Evolutionary conservation across 2,329 filamentous ascomycete genomes (phyloP), one percentile per base, ranked within the genome.

Genomic region (Aciculosporium take): DNA sequence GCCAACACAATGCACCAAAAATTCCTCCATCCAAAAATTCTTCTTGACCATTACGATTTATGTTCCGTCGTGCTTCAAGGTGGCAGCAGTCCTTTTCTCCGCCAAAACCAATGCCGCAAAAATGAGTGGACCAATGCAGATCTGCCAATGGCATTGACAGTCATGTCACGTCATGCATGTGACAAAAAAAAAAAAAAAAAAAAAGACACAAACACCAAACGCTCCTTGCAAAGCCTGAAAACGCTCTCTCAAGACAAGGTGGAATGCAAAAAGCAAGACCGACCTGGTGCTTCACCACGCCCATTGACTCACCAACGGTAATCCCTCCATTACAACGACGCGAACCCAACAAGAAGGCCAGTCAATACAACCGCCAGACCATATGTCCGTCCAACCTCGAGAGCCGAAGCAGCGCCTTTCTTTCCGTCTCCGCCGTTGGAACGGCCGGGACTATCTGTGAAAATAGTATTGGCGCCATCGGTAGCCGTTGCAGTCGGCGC

Each of bases 301-400:
- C n/a, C n/a, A n/a, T n/a, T n/a, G n/a, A n/a, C n/a, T n/a, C n/a
- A n/a, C n/a, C n/a, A n/a, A n/a, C n/a, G n/a, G n/a, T n/a, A n/a
- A n/a, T n/a, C 6, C 37, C 37, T 33, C 20, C 13, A 20, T 29
- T 51, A 64, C 43, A 67, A 50, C 52, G 65, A 51, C 28, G 63
- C 63, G 44, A 67, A 64, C 12, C 62, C 62, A 36, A 58, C 54
- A 45, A 64, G 60, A 44, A 68, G 49, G 44, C 58, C 55, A 13
- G 56, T 58, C 24, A 66, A 41, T 9, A 67, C 53, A 7, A 65
- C 44, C 7, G 53, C 52, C 35, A 68, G 50, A 4, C 64, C 62
- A 42, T 61, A 61, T 36, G 57, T 53, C 28, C 57, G 56, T 15
- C 60, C 62, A 38, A 56, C 50, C 30, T 61, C 58, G 20, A 64